Evolutionary conservation across 192 early-diverging fungal genomes (phyloP).

Genomic region (Gonapodya prolifera): DNA sequence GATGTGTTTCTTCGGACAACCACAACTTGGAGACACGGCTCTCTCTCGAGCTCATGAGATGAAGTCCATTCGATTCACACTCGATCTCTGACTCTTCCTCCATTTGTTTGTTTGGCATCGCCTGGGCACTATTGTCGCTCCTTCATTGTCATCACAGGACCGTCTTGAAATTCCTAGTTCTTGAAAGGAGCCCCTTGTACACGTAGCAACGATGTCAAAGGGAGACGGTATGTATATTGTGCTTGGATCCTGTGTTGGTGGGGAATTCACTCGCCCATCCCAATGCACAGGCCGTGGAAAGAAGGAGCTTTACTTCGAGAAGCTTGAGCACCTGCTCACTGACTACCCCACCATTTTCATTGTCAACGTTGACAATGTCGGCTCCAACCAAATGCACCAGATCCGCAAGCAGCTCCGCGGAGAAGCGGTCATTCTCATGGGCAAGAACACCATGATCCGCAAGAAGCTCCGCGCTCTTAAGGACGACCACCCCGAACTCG

Average conservation of each 20-base stretch:
- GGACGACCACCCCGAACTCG: constrained; percentile 68
- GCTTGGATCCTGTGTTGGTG: background rate
- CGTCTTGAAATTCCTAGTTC: constrained; percentile 24
- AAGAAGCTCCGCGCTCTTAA: constrained; percentile 42
- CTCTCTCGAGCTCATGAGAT: background rate
- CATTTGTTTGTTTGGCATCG: too few species aligned
- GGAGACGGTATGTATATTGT: constrained; percentile 52
- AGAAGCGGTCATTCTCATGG: constrained; percentile 90
- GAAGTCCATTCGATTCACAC: too few species aligned
- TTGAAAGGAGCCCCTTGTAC: constrained; percentile 26
- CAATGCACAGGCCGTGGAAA: constrained; percentile 41
- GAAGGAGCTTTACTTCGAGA: constrained; percentile 92
- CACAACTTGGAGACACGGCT: background rate
- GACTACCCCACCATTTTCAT: constrained; percentile 97
- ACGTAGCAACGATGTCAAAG: constrained; percentile 80
- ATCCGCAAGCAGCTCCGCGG: constrained; percentile 85
- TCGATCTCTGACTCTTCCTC: too few species aligned
- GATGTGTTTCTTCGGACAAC: too few species aligned
- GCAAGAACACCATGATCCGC: constrained; percentile 99
- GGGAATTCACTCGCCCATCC: background rate
- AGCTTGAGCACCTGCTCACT: constrained; percentile 78
- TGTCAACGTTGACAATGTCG: constrained; percentile 99
- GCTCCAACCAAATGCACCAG: constrained; percentile 99
- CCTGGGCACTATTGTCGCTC: too few species aligned
- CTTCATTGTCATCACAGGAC: constrained; percentile 5